A percentile compares a stretch with the other conserved stretches of the same genome.
Conservation (phyloP, 2,329 filamentous ascomycete genomes). For the Diplodia seriata region DNA sequence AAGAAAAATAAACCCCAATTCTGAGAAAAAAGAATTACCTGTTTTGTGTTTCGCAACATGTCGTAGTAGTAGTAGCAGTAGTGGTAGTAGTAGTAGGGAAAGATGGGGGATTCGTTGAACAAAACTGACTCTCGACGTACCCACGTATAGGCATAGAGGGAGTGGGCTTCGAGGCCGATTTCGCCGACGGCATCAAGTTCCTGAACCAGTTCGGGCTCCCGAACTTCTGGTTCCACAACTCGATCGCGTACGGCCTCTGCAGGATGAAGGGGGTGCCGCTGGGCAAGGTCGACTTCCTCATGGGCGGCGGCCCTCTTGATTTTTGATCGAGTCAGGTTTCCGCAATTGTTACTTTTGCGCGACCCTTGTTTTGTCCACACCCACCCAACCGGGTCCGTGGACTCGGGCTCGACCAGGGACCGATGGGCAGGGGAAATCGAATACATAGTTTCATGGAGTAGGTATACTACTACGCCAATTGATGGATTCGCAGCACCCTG, state of each 20-base stretch:
- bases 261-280: conserved; percentile 66
- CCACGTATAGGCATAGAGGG: conserved; percentile 36
- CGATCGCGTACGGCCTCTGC: conserved; percentile 66
- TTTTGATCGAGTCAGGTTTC: not conserved
- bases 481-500: too few relatives aligned
- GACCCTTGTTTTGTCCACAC: not conserved
- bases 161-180: conserved; percentile 48
- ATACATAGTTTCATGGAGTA: too few relatives aligned
- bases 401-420: not conserved
- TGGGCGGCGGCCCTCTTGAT: not conserved
- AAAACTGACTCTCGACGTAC: conserved; percentile 42
- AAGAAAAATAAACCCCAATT: too few relatives aligned
- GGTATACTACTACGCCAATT: too few relatives aligned
- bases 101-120: conserved; percentile 36
- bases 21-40: too few relatives aligned
- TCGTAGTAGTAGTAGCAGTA: conserved; percentile 16
- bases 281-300: conserved; percentile 64
- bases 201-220: conserved; percentile 57
- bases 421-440: too few relatives aligned
- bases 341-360: too few relatives aligned
- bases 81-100: too few relatives aligned
- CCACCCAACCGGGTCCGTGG: not conserved
- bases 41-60: too few relatives aligned
- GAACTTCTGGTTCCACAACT: conserved; percentile 70
- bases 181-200: not conserved